Evolutionary conservation across 331 rosid species (phyloP).

Genomic region (Malus hybrid): DNA sequence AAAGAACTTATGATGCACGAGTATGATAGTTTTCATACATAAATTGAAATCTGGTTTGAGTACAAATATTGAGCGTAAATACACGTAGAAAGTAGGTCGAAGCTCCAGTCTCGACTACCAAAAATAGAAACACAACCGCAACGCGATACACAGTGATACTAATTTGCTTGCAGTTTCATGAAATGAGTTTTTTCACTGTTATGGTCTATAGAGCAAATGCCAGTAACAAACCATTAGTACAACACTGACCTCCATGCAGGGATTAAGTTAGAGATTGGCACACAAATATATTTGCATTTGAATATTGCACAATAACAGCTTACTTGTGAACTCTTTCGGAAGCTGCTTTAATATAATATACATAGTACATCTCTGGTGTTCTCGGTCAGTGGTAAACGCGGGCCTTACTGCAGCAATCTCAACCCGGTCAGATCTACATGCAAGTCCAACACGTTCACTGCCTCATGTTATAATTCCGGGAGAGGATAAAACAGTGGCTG

Average conservation of each 20-base stretch:
- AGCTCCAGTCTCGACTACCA: background rate
- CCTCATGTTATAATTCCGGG: too few species aligned
- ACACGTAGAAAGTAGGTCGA: background rate
- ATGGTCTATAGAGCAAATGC: background rate
- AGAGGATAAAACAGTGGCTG: slow-evolving; percentile 2
- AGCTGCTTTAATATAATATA: slow-evolving; percentile 3
- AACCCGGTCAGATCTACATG: slow-evolving; percentile 3
- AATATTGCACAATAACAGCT: slow-evolving; percentile 7
- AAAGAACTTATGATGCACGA: background rate
- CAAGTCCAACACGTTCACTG: too few species aligned
- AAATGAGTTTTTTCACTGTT: background rate
- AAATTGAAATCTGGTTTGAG: background rate
- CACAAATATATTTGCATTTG: background rate
- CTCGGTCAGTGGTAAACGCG: slow-evolving; percentile 1
- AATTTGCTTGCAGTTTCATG: background rate
- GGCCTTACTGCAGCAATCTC: background rate
- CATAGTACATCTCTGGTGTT: slow-evolving; percentile 3
- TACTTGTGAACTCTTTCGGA: background rate
- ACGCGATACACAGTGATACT: background rate
- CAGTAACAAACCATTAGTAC: background rate
- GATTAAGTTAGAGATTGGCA: background rate
- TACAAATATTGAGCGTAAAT: background rate
- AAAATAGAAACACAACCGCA: background rate
- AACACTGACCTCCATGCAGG: background rate
- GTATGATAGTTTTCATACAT: background rate